phyloP scores from a whole-genome alignment of 2,329 filamentous ascomycete species.

The Lecanicillium sp. region DNA sequence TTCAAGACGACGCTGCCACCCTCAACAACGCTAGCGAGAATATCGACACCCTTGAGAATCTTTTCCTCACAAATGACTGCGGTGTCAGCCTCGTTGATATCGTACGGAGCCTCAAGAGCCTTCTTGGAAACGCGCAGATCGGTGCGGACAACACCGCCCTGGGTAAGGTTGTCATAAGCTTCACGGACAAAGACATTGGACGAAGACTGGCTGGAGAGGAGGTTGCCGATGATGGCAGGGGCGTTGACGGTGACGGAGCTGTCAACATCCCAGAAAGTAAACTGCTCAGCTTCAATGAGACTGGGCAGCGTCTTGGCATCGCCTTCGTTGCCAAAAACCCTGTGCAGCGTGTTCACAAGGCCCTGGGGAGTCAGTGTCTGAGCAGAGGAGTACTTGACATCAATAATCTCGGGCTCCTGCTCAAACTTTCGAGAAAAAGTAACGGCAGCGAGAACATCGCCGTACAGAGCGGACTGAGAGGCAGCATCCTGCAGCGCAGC shows the following conservation, averaged over 20 bases:
- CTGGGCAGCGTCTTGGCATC: constrained; percentile 30
- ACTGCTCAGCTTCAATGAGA: constrained; percentile 64
- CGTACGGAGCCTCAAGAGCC: constrained; percentile 76
- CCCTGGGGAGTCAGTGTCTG: constrained; percentile 47
- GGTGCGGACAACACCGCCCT: constrained; percentile 72
- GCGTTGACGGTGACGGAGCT: constrained; percentile 59
- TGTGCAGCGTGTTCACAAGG: constrained; percentile 42
- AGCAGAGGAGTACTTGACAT: constrained; percentile 81
- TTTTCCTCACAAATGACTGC: constrained; percentile 71
- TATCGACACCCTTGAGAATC: constrained; percentile 69
- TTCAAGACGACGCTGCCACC: constrained; percentile 68
- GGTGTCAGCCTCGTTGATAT: constrained; percentile 70
- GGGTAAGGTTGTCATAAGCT: constrained; percentile 55
- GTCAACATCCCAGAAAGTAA: constrained; percentile 89
- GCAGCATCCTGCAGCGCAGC: constrained; percentile 31
- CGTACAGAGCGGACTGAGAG: constrained; percentile 64
- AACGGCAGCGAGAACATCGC: constrained; percentile 81
- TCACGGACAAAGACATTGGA: constrained; percentile 54
- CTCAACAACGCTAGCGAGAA: constrained; percentile 60
- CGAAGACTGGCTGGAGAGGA: constrained; percentile 65
- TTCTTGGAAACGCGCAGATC: constrained; percentile 80
- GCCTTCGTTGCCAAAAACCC: constrained; percentile 47
- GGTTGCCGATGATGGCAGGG: constrained; percentile 48
- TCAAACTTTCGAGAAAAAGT: constrained; percentile 66
- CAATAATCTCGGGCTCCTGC: constrained; percentile 56